These are phyloP conservation scores for Cryptococcus hybrid DNA, from an alignment of 1,284 basidiomycete species.

Conservation along the genomic window DNA sequence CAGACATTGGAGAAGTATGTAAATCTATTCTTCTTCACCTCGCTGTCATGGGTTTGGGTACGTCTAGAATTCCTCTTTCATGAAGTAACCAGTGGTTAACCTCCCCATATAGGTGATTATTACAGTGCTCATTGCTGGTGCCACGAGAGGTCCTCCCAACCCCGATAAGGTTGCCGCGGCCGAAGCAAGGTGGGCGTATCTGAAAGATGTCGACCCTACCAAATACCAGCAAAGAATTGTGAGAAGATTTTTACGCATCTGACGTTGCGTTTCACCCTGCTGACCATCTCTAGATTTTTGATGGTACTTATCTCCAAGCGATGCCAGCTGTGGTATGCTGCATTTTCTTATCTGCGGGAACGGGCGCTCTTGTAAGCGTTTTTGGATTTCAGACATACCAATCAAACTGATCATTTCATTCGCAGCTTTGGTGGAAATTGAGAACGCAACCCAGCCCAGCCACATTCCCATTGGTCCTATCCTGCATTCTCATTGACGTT, in stretches of 20 bases:
- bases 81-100: not conserved
- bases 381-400: no score
- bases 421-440: constrained; percentile 45
- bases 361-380: constrained; percentile 32
- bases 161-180: constrained; percentile 22
- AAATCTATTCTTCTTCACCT: constrained; percentile 44
- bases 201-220: constrained; percentile 12
- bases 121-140: constrained; percentile 32
- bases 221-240: constrained; percentile 17
- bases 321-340: constrained; percentile 37
- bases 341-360: constrained; percentile 39
- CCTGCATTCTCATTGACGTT: constrained; percentile 44
- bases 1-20: constrained; percentile 41
- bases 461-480: constrained; percentile 45
- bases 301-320: constrained; percentile 46
- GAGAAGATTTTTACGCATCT: constrained; percentile 3
- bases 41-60: constrained; percentile 45
- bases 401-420: not conserved
- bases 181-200: constrained; percentile 23
- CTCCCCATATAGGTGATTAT: constrained; percentile 6
- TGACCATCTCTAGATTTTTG: constrained; percentile 28
- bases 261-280: not conserved
- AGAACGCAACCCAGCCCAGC: constrained; percentile 46
- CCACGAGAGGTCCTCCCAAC: constrained; percentile 25
- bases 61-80: not conserved